These are phyloP conservation scores for Parachaetomium inaequale DNA, from an alignment of 495 filamentous ascomycete species.

Conservation along the genomic window DNA sequence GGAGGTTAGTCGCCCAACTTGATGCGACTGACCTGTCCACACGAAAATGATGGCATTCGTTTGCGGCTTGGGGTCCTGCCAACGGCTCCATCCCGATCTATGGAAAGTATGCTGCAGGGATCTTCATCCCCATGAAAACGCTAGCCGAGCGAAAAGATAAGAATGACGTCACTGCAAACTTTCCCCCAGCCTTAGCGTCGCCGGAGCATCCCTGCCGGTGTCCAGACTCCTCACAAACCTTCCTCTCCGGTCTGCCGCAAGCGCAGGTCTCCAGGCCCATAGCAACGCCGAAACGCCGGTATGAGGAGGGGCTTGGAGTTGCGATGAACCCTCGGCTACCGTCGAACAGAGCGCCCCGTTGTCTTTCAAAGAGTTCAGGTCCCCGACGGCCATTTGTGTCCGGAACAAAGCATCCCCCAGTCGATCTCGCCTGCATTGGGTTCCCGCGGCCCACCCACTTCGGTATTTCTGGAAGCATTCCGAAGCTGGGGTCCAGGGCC, in stretches of 20 bases:
- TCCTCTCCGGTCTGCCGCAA: background rate
- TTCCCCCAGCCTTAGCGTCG: background rate
- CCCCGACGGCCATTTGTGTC: background rate
- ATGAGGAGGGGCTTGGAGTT: background rate
- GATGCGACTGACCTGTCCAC: background rate
- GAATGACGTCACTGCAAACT: slow-evolving; percentile 19
- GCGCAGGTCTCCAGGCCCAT: background rate
- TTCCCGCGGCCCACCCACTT: background rate
- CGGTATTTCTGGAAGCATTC: slow-evolving; percentile 12
- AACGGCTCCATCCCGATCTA: background rate
- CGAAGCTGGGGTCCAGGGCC: background rate
- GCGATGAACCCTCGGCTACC: background rate
- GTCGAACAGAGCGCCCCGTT: background rate
- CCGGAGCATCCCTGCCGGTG: background rate
- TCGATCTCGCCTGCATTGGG: background rate
- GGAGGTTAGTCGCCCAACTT: background rate
- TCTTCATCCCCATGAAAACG: slow-evolving; percentile 12
- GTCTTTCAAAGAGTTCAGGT: no score
- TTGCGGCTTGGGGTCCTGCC: background rate
- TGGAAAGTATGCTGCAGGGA: slow-evolving; percentile 17
- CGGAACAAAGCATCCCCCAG: background rate
- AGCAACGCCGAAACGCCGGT: background rate
- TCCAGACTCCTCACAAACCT: background rate
- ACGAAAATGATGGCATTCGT: background rate
- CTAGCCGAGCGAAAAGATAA: slow-evolving; percentile 9